Evolutionary conservation across 495 filamentous ascomycete species (phyloP).

Genomic region (Ascobolus immersus): DNA sequence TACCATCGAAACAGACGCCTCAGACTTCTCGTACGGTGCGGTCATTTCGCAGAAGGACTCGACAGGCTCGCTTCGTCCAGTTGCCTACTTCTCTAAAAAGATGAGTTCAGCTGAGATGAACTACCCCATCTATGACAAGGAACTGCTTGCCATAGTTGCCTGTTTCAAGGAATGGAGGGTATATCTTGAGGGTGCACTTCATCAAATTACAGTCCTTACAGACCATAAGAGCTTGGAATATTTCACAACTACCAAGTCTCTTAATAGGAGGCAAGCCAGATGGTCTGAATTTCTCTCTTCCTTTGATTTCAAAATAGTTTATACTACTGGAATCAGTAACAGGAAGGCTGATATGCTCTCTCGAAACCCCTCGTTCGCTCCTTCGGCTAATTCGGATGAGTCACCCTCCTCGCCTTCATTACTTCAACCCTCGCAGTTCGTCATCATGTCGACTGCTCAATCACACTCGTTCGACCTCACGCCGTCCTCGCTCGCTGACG

Average conservation of each 20-base stretch:
- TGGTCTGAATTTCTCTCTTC: slow-evolving; percentile 3
- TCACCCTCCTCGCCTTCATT: no score
- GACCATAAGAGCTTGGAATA: slow-evolving; percentile 14
- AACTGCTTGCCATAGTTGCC: slow-evolving; percentile 3
- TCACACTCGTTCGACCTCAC: no score
- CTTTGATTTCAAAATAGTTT: slow-evolving; percentile 4
- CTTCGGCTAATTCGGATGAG: no score
- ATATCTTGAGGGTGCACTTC: slow-evolving; percentile 8
- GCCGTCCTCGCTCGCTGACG: no score
- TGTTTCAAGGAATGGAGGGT: slow-evolving; percentile 14
- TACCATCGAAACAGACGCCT: slow-evolving; percentile 4
- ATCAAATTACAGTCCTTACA: slow-evolving; percentile 5
- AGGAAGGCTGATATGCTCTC: background rate
- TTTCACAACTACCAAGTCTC: slow-evolving; percentile 10
- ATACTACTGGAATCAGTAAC: no score
- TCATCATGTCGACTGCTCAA: no score
- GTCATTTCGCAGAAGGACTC: slow-evolving; percentile 12
- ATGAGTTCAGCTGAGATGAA: slow-evolving; percentile 7
- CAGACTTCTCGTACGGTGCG: slow-evolving; percentile 6
- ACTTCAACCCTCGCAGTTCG: no score
- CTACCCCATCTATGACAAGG: slow-evolving; percentile 11
- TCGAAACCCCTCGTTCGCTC: background rate
- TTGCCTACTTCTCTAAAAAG: slow-evolving; percentile 2
- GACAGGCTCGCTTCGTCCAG: slow-evolving; percentile 9
- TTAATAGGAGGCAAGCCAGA: slow-evolving; percentile 6